Conservation (phyloP, 768 basidiomycete genomes). For the Leccinum obscurum region DNA sequence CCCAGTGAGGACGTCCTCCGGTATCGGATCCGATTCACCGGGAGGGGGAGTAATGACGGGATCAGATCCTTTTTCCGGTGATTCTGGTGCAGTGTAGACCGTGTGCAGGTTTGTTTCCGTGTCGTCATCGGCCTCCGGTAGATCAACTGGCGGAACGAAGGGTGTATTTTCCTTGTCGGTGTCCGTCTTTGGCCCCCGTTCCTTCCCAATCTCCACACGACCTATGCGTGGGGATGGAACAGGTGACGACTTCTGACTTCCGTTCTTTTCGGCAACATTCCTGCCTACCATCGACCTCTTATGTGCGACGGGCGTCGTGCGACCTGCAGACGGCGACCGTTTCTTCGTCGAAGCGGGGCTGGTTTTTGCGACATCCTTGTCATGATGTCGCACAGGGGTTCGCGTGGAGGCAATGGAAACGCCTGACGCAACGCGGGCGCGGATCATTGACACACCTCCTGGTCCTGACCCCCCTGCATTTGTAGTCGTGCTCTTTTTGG, state of each 20-base stretch:
- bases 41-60: constrained; percentile 10
- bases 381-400: constrained; percentile 23
- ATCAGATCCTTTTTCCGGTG: constrained; percentile 9
- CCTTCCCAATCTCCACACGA: constrained; percentile 22
- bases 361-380: constrained; percentile 22
- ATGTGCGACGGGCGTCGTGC: constrained; percentile 23
- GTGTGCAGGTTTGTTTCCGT: constrained; percentile 24
- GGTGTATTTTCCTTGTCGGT: constrained; percentile 20
- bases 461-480: constrained; percentile 7
- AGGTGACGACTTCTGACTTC: constrained; percentile 14
- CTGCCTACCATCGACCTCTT: constrained; percentile 19
- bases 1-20: constrained; percentile 24
- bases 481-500: constrained; percentile 14
- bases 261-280: constrained; percentile 16
- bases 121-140: constrained; percentile 40
- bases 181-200: constrained; percentile 40
- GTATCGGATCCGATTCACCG: constrained; percentile 14
- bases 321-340: constrained; percentile 24
- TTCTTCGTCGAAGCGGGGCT: constrained; percentile 24
- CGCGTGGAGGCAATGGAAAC: constrained; percentile 29
- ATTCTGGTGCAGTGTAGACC: constrained; percentile 24
- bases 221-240: constrained; percentile 18
- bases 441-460: constrained; percentile 8
- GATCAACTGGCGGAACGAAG: constrained; percentile 29
- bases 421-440: constrained; percentile 28